Conservation (phyloP, 148 eudicot genomes). For the Hydrangea macrophylla region DNA sequence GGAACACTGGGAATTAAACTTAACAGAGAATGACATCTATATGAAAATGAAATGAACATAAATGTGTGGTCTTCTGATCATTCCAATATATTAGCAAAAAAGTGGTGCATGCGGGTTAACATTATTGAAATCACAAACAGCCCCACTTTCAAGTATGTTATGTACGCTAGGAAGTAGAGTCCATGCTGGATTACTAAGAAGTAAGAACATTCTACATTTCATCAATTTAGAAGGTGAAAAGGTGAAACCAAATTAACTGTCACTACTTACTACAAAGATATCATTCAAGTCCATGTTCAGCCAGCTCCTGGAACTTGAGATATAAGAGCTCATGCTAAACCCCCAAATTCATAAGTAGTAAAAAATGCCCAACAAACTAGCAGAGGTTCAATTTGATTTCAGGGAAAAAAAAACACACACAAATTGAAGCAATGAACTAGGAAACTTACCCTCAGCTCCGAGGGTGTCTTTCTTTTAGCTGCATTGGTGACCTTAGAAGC, state of each 20-base stretch:
- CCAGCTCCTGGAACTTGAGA: background rate
- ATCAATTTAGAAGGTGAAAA: background rate
- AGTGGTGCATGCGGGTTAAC: background rate
- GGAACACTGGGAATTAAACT: too few relatives aligned
- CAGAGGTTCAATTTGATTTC: background rate
- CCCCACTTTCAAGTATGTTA: background rate
- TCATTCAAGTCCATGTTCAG: background rate
- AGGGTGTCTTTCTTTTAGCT: constrained; percentile 79
- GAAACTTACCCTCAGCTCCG: constrained; percentile 68
- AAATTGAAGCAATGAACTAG: background rate
- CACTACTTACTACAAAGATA: background rate
- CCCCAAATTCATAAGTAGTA: background rate
- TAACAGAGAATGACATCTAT: too few relatives aligned
- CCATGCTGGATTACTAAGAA: background rate
- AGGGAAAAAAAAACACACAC: background rate
- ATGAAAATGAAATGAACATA: too few relatives aligned
- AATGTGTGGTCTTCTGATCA: too few relatives aligned
- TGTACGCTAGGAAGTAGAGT: background rate
- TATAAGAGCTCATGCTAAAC: background rate
- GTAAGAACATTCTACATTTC: background rate
- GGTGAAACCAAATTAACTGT: background rate
- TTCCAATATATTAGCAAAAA: background rate
- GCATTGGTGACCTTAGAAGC: constrained; percentile 32
- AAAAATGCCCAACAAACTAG: background rate
- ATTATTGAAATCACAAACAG: background rate